Base-by-base conservation (phyloP, 169 alveolate species). In the Besnoitia besnoiti region DNA sequence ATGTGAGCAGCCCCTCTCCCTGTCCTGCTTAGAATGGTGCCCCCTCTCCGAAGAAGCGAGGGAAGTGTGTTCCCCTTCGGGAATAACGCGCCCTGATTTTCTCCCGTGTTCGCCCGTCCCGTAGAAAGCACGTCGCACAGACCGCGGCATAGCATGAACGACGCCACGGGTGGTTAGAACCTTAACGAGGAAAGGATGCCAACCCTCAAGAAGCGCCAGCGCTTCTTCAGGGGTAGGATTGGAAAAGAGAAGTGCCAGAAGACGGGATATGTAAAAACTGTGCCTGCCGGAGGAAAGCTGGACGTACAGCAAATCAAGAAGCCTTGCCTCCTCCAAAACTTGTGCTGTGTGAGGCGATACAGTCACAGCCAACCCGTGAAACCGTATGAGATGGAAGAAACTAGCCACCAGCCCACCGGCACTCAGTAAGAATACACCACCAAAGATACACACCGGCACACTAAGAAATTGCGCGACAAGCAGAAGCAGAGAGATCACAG, bases 191-290 rank as follows among this genome's bases (percentile, higher is more conserved):
- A 77, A 1, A 8, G 87, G 87, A 59, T 77, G 87, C 87, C 87
- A 77, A 4, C 87, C 87, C 59, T 77, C 87, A 33, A 77, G 37
- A 8, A 77, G 59, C 8, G 61, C 59, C 8, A 77, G 47, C 14
- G 87, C 87, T 39, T 77, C 87, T 44, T 77, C 87, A 24, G 61
- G 50, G 37, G 87, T 77, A 33, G 87, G 87, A 39, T 77, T 39
- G 87, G 87, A 21, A 39, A 77, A 77, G 61, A 77, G 59, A 27
- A 77, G 87, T 3, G 59, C 61, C 7, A 77, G 62, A 39, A 77
- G 87, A 40, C 87, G 87, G 61, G 87, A 77, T 39, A 77, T 39
- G 40, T 77, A 77, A 30, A 77, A 77, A 39, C 87, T 77, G 39
- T 40, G 50, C 40, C 87, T 39, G 8, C 87, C 87, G 40, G 87